Evolutionary conservation across 805 yeast genomes (phyloP), one percentile per base, ranked within the genome.

Genomic region (Komagataella pastoris): DNA sequence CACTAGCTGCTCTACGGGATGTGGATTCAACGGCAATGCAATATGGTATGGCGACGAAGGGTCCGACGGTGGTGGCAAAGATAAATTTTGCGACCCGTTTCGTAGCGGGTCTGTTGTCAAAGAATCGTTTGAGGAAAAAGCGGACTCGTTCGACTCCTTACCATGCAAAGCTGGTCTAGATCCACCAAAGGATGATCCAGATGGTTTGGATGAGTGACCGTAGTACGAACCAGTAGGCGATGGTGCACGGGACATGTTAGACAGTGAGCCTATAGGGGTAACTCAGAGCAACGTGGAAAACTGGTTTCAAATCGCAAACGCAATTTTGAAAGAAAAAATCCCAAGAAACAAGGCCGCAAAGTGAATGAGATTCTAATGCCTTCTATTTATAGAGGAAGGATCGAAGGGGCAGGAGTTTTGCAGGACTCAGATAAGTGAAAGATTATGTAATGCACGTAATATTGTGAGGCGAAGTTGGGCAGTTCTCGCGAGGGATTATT

Each of bases 1-100:
- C 36, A 79, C 77, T 55, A 78, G 64, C 24, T 74, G 72, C 56
- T 78, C 82, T 4, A 79, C 73, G 7, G 72, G 72, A 48, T 61
- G 59, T 18, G 70, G 68, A 43, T 64, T 65, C 30, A 47, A 47
- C 5, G 57, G 57, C 30, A 67, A 57, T 7, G 71, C 69, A 23
- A 61, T 54, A 55, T 64, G 65, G 52, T 62, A 67, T 1, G 72
- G 72, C 6, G 72, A 67, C 49, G 59, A 59, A 51, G 61, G 60
- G 52, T 67, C 59, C 17, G 56, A 54, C 1, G 69, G 59, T 3
- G 70, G 70, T 12, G 40, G 40, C n/a, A 30, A 10, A 10, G 40
- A 10, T 5, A 30, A 30, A 10, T 10, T 30, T 10, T 30, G 40
- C 40, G 40, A 30, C 14, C 14, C 40, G 8, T 30, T 30, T 3